Conservation (phyloP, 2,329 filamentous ascomycete species). For the Nannizzia gypsea region DNA sequence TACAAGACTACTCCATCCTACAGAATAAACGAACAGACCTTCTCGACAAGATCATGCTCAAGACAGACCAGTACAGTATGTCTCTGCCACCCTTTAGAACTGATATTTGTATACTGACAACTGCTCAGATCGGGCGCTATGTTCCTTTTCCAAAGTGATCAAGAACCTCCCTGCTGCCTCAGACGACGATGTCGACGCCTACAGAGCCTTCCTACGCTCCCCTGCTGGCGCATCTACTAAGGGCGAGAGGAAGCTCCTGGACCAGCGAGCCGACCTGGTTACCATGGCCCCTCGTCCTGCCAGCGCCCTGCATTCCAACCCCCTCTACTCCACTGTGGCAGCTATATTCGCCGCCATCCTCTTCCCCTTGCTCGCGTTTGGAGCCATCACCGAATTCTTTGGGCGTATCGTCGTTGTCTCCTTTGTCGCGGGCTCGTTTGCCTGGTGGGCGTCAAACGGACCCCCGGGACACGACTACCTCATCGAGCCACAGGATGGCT, state of each 20-base stretch:
- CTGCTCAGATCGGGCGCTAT: slow-evolving; percentile 29
- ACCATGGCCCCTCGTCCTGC: slow-evolving; percentile 19
- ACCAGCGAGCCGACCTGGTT: slow-evolving; percentile 37
- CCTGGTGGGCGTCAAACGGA: slow-evolving; percentile 28
- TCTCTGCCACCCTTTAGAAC: neutral
- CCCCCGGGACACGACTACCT: slow-evolving; percentile 25
- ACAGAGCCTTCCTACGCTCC: slow-evolving; percentile 43
- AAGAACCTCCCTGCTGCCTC: slow-evolving; percentile 37
- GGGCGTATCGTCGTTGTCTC: slow-evolving; percentile 48
- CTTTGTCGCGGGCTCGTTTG: slow-evolving; percentile 40
- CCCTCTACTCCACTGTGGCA: slow-evolving; percentile 31
- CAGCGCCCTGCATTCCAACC: slow-evolving; percentile 9
- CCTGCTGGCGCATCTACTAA: slow-evolving; percentile 38
- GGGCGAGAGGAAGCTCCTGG: slow-evolving; percentile 43
- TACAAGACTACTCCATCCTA: slow-evolving; percentile 41
- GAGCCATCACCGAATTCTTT: slow-evolving; percentile 45
- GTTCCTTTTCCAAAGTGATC: slow-evolving; percentile 37
- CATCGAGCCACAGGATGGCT: slow-evolving; percentile 29
- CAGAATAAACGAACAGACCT: slow-evolving; percentile 44
- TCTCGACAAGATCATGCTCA: slow-evolving; percentile 44
- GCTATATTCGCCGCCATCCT: slow-evolving; percentile 43
- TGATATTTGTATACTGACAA: neutral
- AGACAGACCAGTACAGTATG: slow-evolving; percentile 51
- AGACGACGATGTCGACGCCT: slow-evolving; percentile 38
- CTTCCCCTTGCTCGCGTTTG: slow-evolving; percentile 48